Evolutionary conservation across 2,329 filamentous ascomycete genomes (phyloP), one percentile per base, ranked within the genome.

Genomic region (Alternaria gansuensis): DNA sequence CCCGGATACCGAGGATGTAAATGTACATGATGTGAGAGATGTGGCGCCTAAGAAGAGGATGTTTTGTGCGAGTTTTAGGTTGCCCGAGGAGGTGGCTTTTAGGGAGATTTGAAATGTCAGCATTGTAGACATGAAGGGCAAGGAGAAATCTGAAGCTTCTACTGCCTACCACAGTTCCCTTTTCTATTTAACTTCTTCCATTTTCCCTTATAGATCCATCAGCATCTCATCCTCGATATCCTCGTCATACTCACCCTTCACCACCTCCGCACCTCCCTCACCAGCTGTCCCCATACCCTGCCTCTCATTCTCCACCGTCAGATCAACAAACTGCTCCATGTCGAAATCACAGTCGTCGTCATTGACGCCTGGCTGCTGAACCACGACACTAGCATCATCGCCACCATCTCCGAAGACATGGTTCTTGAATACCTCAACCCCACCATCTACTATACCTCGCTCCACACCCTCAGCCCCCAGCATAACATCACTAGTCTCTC

Each of bases 11-110:
- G 76, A 82, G 5, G 85, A 85, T 37, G 77, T 87, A 14, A 76
- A 81, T 29, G 82, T 89, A 5, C 80, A 80, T 56, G 85, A 88
- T 75, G 92, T 98, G 33, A 85, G 95, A 64, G 88, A 96, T 67
- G 95, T 99, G 54, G 91, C 93, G 58, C 95, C 95, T 5, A 90
- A 92, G 72, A 99, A 99, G 83, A 87, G 90, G 74, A 97, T 97
- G 93, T 98, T 94, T 78, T 98, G 95, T 77, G 94, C 92, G 29
- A 96, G 88, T 67, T 98, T 99, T 79, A 87, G 93, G 62, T 75
- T 99, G 60, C 95, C 95, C 2, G 79, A 82, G 33, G 88, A 91
- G 69, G 91, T 97, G 5, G 95, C 93, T 13, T 97, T 97, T 80
- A 83, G 85, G 40, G 34, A 67, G 51, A 53, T 59, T 1, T 54